phyloP scores from a whole-genome alignment of 2,329 filamentous ascomycete genomes.

The Lojkania enalia region DNA sequence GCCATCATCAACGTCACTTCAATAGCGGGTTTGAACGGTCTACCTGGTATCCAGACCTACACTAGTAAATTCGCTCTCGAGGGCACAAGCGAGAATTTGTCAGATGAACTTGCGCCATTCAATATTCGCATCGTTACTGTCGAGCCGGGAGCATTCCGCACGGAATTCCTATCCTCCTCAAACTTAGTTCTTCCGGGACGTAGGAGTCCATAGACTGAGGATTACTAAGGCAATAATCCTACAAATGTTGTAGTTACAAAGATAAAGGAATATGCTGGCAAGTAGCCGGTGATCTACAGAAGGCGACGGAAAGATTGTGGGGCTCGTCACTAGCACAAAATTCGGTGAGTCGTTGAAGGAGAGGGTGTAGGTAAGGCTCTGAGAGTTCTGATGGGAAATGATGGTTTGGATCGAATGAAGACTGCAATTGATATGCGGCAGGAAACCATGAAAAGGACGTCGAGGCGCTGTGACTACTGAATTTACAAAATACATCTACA shows the following conservation, averaged over 20 bases:
- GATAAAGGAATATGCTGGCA: neutral
- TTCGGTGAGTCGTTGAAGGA: neutral
- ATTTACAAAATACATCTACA: no score
- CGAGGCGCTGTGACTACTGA: slow-evolving; percentile 1
- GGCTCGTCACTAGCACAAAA: neutral
- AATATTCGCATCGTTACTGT: neutral
- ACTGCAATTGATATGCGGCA: neutral
- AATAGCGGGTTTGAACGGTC: neutral
- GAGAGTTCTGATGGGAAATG: neutral
- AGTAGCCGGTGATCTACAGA: neutral
- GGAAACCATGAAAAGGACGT: neutral
- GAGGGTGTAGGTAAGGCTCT: neutral
- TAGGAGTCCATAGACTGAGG: neutral
- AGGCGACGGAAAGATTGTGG: neutral
- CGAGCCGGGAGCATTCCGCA: slow-evolving; percentile 1
- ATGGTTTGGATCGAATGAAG: neutral
- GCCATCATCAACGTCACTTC: neutral
- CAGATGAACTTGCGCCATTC: neutral
- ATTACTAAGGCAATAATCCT: neutral
- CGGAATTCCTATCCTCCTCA: neutral
- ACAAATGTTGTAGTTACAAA: neutral
- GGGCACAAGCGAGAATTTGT: neutral
- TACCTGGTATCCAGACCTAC: neutral
- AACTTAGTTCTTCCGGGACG: neutral
- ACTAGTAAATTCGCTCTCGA: neutral